phyloP scores from a whole-genome alignment of 345 rosid species.

The Zanthoxylum bungeanum region DNA sequence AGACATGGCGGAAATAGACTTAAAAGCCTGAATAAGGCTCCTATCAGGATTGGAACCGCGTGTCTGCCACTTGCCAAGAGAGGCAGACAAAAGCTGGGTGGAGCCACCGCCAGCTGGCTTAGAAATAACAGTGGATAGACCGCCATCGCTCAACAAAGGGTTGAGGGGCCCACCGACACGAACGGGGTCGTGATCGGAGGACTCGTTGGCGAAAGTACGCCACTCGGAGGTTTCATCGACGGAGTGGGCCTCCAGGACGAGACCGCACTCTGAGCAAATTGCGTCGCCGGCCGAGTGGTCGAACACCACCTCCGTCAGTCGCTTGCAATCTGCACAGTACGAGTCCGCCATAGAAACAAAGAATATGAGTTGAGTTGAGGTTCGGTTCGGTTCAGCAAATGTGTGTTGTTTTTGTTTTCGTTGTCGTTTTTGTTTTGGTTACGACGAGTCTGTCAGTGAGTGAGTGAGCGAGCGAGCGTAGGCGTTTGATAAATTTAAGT shows the following conservation, averaged over 20 bases:
- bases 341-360: conserved; percentile 31
- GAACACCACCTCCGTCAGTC: conserved; percentile 35
- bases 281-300: conserved; percentile 47
- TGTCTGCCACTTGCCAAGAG: conserved; percentile 37
- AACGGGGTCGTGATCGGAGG: conserved; percentile 36
- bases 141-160: conserved; percentile 38
- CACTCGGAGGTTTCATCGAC: conserved; percentile 50
- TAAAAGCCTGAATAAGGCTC: conserved; percentile 36
- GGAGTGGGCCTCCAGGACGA: conserved; percentile 40
- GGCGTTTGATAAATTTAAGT: neutral
- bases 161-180: conserved; percentile 48
- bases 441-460: neutral
- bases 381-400: neutral
- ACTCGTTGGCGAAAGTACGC: conserved; percentile 42
- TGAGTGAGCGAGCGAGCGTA: neutral
- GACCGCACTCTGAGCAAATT: conserved; percentile 51
- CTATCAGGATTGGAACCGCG: conserved; percentile 39
- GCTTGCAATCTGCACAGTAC: conserved; percentile 43
- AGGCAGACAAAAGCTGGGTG: conserved; percentile 21
- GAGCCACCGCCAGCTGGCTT: conserved; percentile 23
- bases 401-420: neutral
- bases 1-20: conserved; percentile 38
- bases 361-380: neutral
- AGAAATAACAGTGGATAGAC: conserved; percentile 41
- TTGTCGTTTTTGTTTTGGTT: neutral